Percentiles rank a stretch among this genome's conserved stretches.
These are phyloP conservation scores for Seiridium cupressi DNA, from an alignment of 2,329 filamentous ascomycete species.

Conservation along the genomic window DNA sequence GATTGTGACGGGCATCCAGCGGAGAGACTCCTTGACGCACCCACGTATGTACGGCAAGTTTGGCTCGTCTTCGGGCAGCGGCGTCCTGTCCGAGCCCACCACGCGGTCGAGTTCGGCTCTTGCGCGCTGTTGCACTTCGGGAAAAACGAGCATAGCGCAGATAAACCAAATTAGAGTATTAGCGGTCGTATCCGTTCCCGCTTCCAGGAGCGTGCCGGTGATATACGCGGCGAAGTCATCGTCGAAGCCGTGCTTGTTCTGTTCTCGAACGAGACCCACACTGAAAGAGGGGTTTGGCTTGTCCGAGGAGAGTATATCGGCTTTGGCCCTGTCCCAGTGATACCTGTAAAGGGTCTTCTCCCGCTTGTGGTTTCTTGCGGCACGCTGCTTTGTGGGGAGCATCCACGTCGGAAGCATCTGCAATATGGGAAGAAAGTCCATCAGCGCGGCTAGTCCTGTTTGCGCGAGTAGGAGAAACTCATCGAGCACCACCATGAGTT, in stretches of 20 bases:
- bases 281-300: slow-evolving; percentile 22
- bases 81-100: slow-evolving; percentile 7
- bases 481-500: no score
- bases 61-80: slow-evolving; percentile 7
- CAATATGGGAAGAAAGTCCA: slow-evolving; percentile 45
- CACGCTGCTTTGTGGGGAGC: slow-evolving; percentile 35
- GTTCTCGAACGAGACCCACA: slow-evolving; percentile 20
- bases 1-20: slow-evolving; percentile 13
- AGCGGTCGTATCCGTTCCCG: slow-evolving; percentile 39
- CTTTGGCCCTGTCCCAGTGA: slow-evolving; percentile 37
- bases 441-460: slow-evolving; percentile 39
- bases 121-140: slow-evolving; percentile 11
- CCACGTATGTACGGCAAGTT: slow-evolving; percentile 16
- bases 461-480: neutral
- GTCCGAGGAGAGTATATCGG: slow-evolving; percentile 32
- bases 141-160: slow-evolving; percentile 45
- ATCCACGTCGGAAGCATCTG: slow-evolving; percentile 40
- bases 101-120: slow-evolving; percentile 14
- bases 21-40: slow-evolving; percentile 9
- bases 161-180: slow-evolving; percentile 43
- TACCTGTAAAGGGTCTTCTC: slow-evolving; percentile 28
- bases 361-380: slow-evolving; percentile 37
- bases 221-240: slow-evolving; percentile 33
- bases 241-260: slow-evolving; percentile 25
- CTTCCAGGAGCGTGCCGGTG: slow-evolving; percentile 21